A percentile compares a stretch with the other conserved stretches of the same genome.
phyloP scores from a whole-genome alignment of 208 protist species.

The Acanthamoeba healyi region DNA sequence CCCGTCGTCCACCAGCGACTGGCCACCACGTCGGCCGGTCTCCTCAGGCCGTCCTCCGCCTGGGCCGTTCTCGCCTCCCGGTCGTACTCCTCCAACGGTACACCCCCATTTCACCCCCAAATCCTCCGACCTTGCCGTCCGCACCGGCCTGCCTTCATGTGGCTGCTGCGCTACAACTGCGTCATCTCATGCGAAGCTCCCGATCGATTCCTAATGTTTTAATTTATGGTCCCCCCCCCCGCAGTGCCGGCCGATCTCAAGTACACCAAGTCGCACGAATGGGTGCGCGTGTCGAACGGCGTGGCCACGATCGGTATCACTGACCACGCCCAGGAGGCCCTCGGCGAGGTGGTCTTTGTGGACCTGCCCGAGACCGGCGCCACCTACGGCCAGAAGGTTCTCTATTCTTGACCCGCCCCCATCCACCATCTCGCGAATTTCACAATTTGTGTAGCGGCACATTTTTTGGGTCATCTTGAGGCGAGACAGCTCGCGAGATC shows the following conservation, averaged over 20 bases:
- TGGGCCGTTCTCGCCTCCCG: slow-evolving; percentile 17
- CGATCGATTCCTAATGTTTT: neutral
- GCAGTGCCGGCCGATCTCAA: slow-evolving; percentile 36
- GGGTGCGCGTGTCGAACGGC: slow-evolving; percentile 73
- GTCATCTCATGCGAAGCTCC: too few relatives aligned
- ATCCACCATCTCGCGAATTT: neutral
- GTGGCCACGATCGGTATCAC: slow-evolving; percentile 85
- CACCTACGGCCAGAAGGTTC: slow-evolving; percentile 40
- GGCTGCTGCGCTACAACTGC: too few relatives aligned
- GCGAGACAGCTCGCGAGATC: too few relatives aligned
- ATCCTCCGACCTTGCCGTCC: too few relatives aligned
- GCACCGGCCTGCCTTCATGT: too few relatives aligned
- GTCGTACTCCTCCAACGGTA: neutral
- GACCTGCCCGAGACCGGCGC: slow-evolving; percentile 86
- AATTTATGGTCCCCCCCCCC: neutral
- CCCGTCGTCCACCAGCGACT: neutral
- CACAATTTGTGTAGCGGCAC: neutral
- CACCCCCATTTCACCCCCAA: neutral
- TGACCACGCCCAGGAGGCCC: slow-evolving; percentile 83
- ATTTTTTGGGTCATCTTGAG: neutral
- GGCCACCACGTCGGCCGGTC: neutral
- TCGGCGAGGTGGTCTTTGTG: slow-evolving; percentile 90
- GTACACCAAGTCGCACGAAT: slow-evolving; percentile 73
- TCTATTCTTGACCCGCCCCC: neutral
- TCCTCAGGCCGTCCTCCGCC: neutral